Evolutionary conservation across 2,329 filamentous ascomycete genomes (phyloP).

Genomic region (Coleophoma cylindrospora): DNA sequence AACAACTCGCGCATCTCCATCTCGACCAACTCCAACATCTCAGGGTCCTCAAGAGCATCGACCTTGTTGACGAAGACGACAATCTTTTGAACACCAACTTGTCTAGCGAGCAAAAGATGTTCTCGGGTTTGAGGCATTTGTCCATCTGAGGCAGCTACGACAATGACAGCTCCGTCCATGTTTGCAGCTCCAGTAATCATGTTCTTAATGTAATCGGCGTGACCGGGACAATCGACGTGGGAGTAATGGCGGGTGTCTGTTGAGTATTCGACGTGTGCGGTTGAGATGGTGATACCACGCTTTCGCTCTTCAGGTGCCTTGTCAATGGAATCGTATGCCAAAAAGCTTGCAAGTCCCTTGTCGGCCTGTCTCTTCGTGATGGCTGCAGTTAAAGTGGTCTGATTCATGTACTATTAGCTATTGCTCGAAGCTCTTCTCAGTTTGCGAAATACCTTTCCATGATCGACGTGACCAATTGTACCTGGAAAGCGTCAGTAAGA

Average conservation of each 20-base stretch:
- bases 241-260: conserved; percentile 95
- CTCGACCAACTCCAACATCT: conserved; percentile 99
- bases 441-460: conserved; percentile 74
- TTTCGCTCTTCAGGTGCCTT: conserved; percentile 99
- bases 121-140: conserved; percentile 99
- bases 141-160: conserved; percentile 95
- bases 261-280: conserved; percentile 96
- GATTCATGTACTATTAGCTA: background rate
- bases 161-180: conserved; percentile 99
- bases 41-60: conserved; percentile 92
- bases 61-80: conserved; percentile 99
- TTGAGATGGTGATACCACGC: conserved; percentile 99
- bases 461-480: conserved; percentile 99
- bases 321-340: conserved; percentile 97
- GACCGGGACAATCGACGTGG: conserved; percentile 98
- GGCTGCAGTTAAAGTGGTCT: conserved; percentile 97
- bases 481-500: conserved; percentile 39
- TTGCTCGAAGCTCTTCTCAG: background rate
- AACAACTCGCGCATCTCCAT: conserved; percentile 99
- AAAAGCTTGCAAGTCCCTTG: conserved; percentile 89
- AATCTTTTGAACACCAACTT: conserved; percentile 96
- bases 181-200: conserved; percentile 99
- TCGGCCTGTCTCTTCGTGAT: conserved; percentile 98
- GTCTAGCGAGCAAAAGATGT: conserved; percentile 93
- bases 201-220: conserved; percentile 99